Evolutionary conservation across 2,329 filamentous ascomycete species (phyloP), one percentile per base, ranked within the genome.

Genomic region (Diaporthe destruens): DNA sequence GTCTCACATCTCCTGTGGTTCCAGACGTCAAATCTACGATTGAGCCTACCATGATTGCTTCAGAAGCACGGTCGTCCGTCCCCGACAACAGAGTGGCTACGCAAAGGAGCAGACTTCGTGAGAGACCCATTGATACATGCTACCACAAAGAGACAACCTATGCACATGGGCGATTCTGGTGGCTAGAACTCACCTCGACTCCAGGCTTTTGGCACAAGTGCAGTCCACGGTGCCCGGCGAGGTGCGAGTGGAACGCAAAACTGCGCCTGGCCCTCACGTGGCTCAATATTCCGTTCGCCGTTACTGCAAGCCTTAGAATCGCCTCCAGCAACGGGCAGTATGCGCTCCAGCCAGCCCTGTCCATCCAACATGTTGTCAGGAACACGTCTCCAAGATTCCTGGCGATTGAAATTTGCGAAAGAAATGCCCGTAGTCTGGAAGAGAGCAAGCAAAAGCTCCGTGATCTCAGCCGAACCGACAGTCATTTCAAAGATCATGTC

Each of bases 301-400:
- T 59, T 12, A 59, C 56, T 23, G 56, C 36, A 42, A 42, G 36
- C 36, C 25, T 59, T 42, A 6, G 34, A 12, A 25, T 59, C 20
- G 9, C n/a, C 14, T n/a, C 9, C 36, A n/a, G 9, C 0, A 59
- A 42, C 56, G 56, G 56, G 2, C 34, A 44, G 14, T 59, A 59
- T 29, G 36, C 4, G 11, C 36, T 59, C n/a, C 42, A 2, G 23
- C 56, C 56, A 23, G 56, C 56, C 11, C 12, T 59, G 6, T n/a
- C 34, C 56, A 59, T 59, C 23, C 56, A 59, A 18, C 56, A 59
- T 59, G 36, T 59, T 29, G 56, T 59, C n/a, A 59, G 9, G 7
- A 11, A 59, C 36, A 42, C 36, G 16, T 59, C 56, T 4, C 56
- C 56, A 6, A 36, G 56, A 23, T 59, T 59, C 16, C 6, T 42